Evolutionary conservation across 768 basidiomycete genomes (phyloP), one percentile per base, ranked within the genome.

Genomic region (Lanmaoa rubissima): DNA sequence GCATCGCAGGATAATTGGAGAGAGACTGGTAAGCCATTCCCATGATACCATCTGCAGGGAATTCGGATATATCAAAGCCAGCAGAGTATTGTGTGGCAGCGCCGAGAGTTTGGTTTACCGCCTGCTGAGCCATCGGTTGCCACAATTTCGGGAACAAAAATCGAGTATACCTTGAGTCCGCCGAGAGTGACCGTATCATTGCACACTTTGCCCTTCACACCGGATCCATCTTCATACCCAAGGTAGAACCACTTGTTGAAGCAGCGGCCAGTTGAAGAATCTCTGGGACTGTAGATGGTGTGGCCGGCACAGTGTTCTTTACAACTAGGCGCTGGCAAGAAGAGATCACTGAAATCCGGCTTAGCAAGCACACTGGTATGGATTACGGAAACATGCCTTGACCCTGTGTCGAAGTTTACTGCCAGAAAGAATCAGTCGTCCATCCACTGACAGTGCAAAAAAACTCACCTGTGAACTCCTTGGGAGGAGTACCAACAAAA

Each of bases 21-120:
- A 79, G 63, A 31, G 74, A 54, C 32, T 66, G 64, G 70, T 76
- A 80, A 1, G 59, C 79, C 78, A 80, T 74, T 48, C 79, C 75
- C 55, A 74, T 57, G 36, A 75, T 28, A 4, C 73, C 70, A 39
- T 69, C 70, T 8, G 66, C 2, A 12, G 55, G 53, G 16, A 64
- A 67, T 1, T n/a, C 14, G 21, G 21, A 24, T 24, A 24, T 24
- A 24, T 17, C 17, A 5, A 68, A 31, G 6, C 9, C 6, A 28
- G 54, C 5, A 11, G 56, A 60, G 34, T 67, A 65, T 4, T 24
- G 0, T 3, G 41, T 41, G 4, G 59, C 66, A 31, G 48, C 59
- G 9, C 66, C 63, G 4, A 67, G n/a, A 0, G 55, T 54, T 44
- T 67, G 66, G 0, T 10, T 7, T 13, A 10, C 10, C 9, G 57